Evolutionary conservation across 2,329 filamentous ascomycete species (phyloP).

Genomic region (Aspergillus awamori): DNA sequence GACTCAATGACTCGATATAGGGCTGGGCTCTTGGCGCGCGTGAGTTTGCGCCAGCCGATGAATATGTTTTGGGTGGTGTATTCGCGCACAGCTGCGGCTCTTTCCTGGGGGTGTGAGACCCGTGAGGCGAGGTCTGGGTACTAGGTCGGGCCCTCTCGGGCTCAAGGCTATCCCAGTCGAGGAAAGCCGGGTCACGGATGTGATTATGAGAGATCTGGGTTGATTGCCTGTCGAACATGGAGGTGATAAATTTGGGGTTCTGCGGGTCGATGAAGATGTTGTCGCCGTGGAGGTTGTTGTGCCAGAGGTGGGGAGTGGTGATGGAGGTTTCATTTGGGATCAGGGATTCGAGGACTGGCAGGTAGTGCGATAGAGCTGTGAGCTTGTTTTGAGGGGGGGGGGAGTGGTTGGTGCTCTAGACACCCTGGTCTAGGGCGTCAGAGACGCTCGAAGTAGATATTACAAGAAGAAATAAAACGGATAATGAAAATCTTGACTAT

Average conservation of each 20-base stretch:
- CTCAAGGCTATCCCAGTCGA: constrained; percentile 31
- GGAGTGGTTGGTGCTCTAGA: constrained; percentile 16
- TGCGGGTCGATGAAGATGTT: constrained; percentile 38
- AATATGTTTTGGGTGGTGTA: constrained; percentile 30
- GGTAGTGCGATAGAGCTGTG: constrained; percentile 28
- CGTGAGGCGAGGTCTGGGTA: constrained; percentile 25
- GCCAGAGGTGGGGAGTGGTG: constrained; percentile 30
- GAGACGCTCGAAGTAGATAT: too few relatives aligned
- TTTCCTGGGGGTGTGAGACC: constrained; percentile 31
- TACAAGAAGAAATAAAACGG: too few relatives aligned
- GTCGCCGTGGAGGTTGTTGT: constrained; percentile 34
- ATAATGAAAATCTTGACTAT: too few relatives aligned
- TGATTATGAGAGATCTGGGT: constrained; percentile 22
- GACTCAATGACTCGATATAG: constrained; percentile 29
- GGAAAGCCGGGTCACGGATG: constrained; percentile 23
- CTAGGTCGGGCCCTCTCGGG: constrained; percentile 32
- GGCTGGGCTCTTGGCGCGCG: constrained; percentile 31
- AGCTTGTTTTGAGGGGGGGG: constrained; percentile 27
- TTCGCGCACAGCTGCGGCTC: constrained; percentile 26
- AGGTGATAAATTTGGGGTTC: constrained; percentile 29
- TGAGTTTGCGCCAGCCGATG: constrained; percentile 33
- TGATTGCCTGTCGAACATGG: constrained; percentile 39
- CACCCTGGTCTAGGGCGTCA: too few relatives aligned
- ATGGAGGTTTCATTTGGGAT: constrained; percentile 28
- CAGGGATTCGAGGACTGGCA: constrained; percentile 26